A percentile compares a stretch with the other conserved stretches of the same genome.
phyloP scores from a whole-genome alignment of 208 protist species.

The Entamoeba histolytica region DNA sequence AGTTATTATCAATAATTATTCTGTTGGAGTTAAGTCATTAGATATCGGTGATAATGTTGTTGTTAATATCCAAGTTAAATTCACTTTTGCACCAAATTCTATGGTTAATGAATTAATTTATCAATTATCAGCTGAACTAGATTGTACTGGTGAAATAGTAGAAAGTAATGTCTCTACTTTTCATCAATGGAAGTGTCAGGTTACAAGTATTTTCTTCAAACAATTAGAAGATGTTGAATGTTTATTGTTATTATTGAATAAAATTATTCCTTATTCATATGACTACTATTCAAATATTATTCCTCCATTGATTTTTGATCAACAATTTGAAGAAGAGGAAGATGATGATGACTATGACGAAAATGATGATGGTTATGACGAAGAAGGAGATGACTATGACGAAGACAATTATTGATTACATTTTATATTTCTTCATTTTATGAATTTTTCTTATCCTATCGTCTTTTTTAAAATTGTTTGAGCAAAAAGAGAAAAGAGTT shows the following conservation, averaged over 20 bases:
- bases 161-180: background rate
- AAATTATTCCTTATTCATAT: background rate
- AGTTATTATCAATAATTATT: background rate
- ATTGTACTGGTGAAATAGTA: background rate
- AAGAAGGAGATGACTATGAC: too few relatives aligned
- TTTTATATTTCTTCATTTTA: too few relatives aligned
- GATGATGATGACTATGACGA: background rate
- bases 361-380: background rate
- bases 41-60: background rate
- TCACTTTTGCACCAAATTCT: background rate
- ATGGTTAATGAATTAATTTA: background rate
- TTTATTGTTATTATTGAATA: background rate
- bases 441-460: too few relatives aligned
- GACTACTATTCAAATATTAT: background rate
- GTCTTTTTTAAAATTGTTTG: too few relatives aligned
- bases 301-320: background rate
- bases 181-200: background rate
- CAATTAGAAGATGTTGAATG: background rate
- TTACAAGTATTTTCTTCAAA: background rate
- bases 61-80: background rate
- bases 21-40: background rate
- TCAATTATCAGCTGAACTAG: background rate
- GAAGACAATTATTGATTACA: too few relatives aligned
- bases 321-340: background rate
- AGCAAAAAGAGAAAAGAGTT: too few relatives aligned